These are phyloP conservation scores for Fusarium dimerum DNA, from an alignment of 2,329 filamentous ascomycete genomes.

Conservation along the genomic window DNA sequence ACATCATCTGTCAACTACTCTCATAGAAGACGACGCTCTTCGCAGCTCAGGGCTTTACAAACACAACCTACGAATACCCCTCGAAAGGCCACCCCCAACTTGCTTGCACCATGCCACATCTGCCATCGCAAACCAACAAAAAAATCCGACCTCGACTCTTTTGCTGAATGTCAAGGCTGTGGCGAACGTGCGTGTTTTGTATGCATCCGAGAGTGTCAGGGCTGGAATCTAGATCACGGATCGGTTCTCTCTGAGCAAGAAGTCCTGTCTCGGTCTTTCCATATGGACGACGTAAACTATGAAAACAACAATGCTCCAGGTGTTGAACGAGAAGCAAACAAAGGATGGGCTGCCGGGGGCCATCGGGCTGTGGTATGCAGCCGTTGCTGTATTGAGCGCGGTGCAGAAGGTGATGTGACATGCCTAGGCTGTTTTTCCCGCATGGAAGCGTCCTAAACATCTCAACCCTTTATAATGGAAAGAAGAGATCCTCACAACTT, in stretches of 20 bases:
- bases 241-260: conserved; percentile 35
- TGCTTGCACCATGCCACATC: conserved; percentile 63
- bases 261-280: conserved; percentile 46
- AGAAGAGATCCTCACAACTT: conserved; percentile 3
- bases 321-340: conserved; percentile 15
- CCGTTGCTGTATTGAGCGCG: conserved; percentile 67
- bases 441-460: conserved; percentile 37
- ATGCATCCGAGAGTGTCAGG: conserved; percentile 65
- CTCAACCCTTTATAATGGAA: conserved; percentile 3
- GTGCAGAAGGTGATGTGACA: conserved; percentile 63
- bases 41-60: conserved; percentile 26
- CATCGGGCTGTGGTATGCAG: conserved; percentile 63
- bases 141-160: conserved; percentile 66
- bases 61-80: conserved; percentile 17
- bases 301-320: conserved; percentile 9
- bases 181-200: conserved; percentile 65
- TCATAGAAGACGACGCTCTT: conserved; percentile 29
- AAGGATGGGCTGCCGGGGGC: conserved; percentile 42
- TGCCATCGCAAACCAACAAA: conserved; percentile 66
- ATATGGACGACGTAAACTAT: conserved; percentile 52
- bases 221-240: conserved; percentile 39
- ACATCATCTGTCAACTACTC: conserved; percentile 5
- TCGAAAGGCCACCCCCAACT: conserved; percentile 16
- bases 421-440: conserved; percentile 63
- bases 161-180: conserved; percentile 64